phyloP scores from a whole-genome alignment of 345 rosid species.

The Camelina neglecta region DNA sequence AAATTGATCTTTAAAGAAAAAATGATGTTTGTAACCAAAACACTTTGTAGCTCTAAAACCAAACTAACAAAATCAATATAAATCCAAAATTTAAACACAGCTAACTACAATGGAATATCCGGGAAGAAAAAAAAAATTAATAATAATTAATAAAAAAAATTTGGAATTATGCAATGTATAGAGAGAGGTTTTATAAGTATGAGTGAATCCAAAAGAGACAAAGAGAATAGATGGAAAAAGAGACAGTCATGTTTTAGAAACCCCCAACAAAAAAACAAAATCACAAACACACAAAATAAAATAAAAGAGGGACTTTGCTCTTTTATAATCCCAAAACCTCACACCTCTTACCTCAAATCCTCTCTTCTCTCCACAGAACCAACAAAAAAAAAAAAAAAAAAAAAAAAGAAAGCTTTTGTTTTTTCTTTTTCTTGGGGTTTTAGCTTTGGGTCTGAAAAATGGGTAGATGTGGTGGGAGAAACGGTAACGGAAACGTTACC shows the following conservation, averaged over 20 bases:
- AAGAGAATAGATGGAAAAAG: conserved; percentile 46
- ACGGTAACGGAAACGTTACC: conserved; percentile 25
- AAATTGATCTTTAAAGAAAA: too few species aligned
- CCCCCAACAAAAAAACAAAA: conserved; percentile 35
- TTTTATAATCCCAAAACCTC: conserved; percentile 26
- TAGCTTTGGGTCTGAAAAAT: conserved; percentile 41
- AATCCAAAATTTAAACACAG: neutral
- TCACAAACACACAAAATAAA: neutral
- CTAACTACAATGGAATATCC: conserved; percentile 22
- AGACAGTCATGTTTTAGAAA: conserved; percentile 41
- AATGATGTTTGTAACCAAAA: too few species aligned
- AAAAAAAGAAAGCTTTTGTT: neutral
- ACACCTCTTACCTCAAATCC: conserved; percentile 17
- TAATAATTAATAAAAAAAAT: neutral
- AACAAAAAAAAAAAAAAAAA: neutral
- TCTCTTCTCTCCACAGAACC: conserved; percentile 3
- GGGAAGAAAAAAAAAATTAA: conserved; percentile 7
- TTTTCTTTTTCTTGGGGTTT: neutral
- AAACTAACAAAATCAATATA: neutral
- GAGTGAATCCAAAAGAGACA: conserved; percentile 47
- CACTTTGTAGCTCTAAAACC: neutral
- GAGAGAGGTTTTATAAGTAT: conserved; percentile 21
- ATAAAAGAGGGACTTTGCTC: conserved; percentile 14
- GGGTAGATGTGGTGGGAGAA: conserved; percentile 78
- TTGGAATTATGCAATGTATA: conserved; percentile 11